Conservation (phyloP, 768 basidiomycete species). For the Tulasnella sp. region DNA sequence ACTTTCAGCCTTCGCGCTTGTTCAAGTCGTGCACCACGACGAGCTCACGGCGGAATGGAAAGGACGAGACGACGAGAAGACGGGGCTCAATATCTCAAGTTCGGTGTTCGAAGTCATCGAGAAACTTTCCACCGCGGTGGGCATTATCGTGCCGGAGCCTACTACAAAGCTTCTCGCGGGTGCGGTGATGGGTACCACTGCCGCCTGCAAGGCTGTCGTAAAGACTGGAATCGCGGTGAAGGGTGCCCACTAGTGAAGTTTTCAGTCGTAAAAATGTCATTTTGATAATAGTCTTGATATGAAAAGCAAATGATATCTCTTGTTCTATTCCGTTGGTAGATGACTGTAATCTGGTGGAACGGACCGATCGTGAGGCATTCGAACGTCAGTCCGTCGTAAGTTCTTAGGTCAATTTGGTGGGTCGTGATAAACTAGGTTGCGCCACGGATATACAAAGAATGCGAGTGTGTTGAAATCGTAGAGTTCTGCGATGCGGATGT, state of each 20-base stretch:
- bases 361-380: no score
- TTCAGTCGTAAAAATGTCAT: not conserved
- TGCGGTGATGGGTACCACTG: not conserved
- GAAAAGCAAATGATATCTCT: no score
- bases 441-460: no score
- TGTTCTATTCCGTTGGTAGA: no score
- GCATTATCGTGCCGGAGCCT: not conserved
- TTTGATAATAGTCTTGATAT: no score
- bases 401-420: no score
- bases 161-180: not conserved
- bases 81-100: constrained; percentile 5
- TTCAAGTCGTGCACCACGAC: constrained; percentile 8
- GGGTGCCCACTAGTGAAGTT: not conserved
- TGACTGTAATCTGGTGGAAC: no score
- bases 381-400: no score
- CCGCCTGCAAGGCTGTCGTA: not conserved
- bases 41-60: not conserved
- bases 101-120: not conserved
- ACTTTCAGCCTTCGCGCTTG: not conserved
- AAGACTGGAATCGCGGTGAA: not conserved
- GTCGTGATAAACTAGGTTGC: no score
- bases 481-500: no score
- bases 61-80: not conserved
- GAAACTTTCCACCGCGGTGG: not conserved
- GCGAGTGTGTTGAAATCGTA: no score